Evolutionary conservation across 345 rosid species (phyloP), one percentile per base, ranked within the genome.

Genomic region (Corymbia maculata): DNA sequence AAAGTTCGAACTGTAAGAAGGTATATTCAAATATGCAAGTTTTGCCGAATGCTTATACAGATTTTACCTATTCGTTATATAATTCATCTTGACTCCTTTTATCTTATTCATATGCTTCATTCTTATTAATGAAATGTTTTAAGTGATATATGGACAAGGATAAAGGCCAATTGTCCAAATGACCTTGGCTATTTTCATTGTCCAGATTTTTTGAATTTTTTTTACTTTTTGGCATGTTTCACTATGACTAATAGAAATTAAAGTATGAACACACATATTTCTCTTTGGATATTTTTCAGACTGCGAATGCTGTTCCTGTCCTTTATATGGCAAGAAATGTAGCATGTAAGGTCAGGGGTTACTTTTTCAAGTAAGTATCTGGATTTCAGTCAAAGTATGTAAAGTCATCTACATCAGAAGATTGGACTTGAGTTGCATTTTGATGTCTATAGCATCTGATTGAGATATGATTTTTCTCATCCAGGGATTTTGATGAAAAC

Each of bases 301-400:
- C 95, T 87, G 95, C 97, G 22, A 95, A 92, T 91, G 94, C 94
- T 3, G 97, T 98, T 91, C 99, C 99, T 64, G 93, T 93, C 90
- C 97, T 98, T 42, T 97, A 98, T 79, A 98, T 96, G 85, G 99
- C 99, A 85, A 97, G 99, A 92, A 98, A 97, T 95, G 98, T 98
- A 91, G 99, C 99, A 57, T 98, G 99, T 94, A 98, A 98, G 91
- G 98, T 95, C 91, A 96, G 99, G 92, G 99, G 97, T 90, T 95
- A 90, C 88, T 98, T 97, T 91, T 98, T 98, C 96, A 97, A 92
- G 99, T 98, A 94, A 94, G 98, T 88, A 75, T 7, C 87, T 82
- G 80, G 22, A 70, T 90, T 91, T 85, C 32, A 70, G 80, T 70
- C 80, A 36, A 70, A 32, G 45, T 36, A 36, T 70, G 6, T 70